phyloP scores from a whole-genome alignment of 352 stramenopile species.

The Globisporangium paddicum region DNA sequence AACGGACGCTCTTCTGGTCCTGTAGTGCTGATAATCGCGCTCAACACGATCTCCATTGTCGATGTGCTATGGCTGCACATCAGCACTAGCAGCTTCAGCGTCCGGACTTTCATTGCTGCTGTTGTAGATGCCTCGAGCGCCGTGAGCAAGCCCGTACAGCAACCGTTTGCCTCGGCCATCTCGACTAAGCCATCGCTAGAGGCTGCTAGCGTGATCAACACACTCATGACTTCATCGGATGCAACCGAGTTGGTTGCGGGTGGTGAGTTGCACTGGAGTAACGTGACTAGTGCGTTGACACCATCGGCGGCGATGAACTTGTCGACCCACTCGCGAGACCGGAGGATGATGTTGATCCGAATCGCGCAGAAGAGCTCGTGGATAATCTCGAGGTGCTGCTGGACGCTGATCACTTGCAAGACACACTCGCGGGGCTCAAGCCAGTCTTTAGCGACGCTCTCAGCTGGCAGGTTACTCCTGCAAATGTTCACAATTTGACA shows the following conservation, averaged over 20 bases:
- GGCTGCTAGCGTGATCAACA: conserved; percentile 45
- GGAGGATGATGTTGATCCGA: conserved; percentile 57
- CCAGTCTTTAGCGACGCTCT: conserved; percentile 35
- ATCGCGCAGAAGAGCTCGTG: conserved; percentile 56
- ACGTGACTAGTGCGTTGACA: conserved; percentile 27
- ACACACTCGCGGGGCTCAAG: conserved; percentile 49
- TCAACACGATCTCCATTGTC: conserved; percentile 24
- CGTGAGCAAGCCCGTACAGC: conserved; percentile 23
- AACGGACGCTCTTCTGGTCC: conserved; percentile 15
- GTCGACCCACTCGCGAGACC: conserved; percentile 43
- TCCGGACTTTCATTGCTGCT: conserved; percentile 20
- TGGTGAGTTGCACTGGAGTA: conserved; percentile 21
- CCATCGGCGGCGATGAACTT: conserved; percentile 46
- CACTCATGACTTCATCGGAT: conserved; percentile 36
- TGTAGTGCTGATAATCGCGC: conserved; percentile 18
- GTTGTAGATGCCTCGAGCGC: conserved; percentile 21
- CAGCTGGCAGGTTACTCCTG: conserved; percentile 40
- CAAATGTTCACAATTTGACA: no score
- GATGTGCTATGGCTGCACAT: conserved; percentile 29
- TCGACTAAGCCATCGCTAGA: conserved; percentile 22
- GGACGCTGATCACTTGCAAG: conserved; percentile 32
- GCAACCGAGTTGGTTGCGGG: conserved; percentile 17
- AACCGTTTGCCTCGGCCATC: conserved; percentile 26
- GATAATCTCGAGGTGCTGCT: conserved; percentile 27
- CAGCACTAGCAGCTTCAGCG: conserved; percentile 28